Base-by-base conservation (phyloP, 1,284 basidiomycete genomes). In the Puccinia polysora region DNA sequence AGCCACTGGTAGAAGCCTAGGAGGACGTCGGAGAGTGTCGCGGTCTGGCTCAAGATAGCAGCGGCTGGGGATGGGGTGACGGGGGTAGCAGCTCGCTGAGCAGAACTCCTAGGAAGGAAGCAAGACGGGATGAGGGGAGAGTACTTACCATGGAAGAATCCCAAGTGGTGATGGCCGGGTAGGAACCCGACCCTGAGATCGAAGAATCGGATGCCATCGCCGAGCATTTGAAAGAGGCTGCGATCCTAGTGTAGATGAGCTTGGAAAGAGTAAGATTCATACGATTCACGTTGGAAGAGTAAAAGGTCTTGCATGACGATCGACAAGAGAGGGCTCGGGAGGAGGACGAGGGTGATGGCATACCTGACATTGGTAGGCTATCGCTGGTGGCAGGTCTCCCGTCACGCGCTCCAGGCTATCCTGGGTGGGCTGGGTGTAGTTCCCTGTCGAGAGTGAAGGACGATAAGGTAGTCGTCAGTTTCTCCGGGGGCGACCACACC, bases 1-100 rank as follows among this genome's bases (percentile, higher is more conserved):
- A 77, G 69, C 71, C 76, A 77, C 52, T 75, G 65, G 60, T 77
- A 77, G 10, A 77, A 65, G 23, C 77, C 77, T 62, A 74, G 74
- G 23, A 77, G 53, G 4, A 76, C 74, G 55, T 77, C 76, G 15
- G 75, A 73, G 10, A 77, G 60, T 23, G 70, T 72, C 36, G 76
- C 75, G 14, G 75, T 76, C 18, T 15, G 20, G 53, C 73, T 74
- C 47, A 76, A 65, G n/a, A 77, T 65, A 23, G 70, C 68, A 30
- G 73, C 50, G 32, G 74, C 76, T 77, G 12, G 8, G n/a, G n/a
- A n/a, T 23, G 12, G 18, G 40, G 0, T 32, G 23, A 52, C 10
- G 14, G 10, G 36, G 23, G 36, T 36, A 60, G n/a, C 40, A 23
- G 14, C 6, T 50, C 49, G 49, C 7, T 25, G 20, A 23, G 18